Base-by-base conservation (phyloP, 2,329 filamentous ascomycete species). In the Xylaria sp. region DNA sequence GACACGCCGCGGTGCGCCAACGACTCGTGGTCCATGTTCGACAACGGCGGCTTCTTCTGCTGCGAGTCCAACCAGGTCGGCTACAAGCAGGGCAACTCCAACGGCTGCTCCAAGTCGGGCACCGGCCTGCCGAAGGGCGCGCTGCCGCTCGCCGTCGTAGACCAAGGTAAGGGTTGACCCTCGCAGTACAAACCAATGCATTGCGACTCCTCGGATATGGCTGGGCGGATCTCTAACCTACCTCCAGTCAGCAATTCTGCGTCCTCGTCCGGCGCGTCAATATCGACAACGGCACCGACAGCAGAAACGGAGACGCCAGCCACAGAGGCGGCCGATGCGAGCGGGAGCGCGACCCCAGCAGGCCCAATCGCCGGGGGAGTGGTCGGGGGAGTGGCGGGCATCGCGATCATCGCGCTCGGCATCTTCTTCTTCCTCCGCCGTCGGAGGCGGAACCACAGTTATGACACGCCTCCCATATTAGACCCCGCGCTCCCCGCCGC, bases 11-110 rank as follows among this genome's bases (percentile, higher is more conserved):
- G 34, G 5, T 61, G 59, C 48, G 59, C 59, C 39, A 61, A 64
- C 34, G 37, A 24, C 19, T 63, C 61, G 16, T 64, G 59, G 59
- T 22, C 34, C n/a, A 64, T 64, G 61, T 60, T 54, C 22, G 52
- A 63, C 6, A 63, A 64, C 26, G 54, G 7, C 4, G 62, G 61
- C 17, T 56, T 46, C 40, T 64, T 62, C 39, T 63, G 61, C 44
- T 64, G 62, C 49, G 59, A 59, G 11, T 22, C 20, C 2, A 50
- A 49, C 5, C 49, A 59, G 41, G 54, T 62, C 26, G 61, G 63
- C 7, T 63, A 62, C 39, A 54, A 60, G 20, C 20, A 39, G 19
- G 1, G 21, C 4, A 20, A 41, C 16, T 40, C 52, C 20, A 45
- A 64, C 42, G 61, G 61, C 2, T 63, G 59, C 48, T 53, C 48